Evolutionary conservation across 306 rosid species (phyloP).

Genomic region (Cucumis cinereus): DNA sequence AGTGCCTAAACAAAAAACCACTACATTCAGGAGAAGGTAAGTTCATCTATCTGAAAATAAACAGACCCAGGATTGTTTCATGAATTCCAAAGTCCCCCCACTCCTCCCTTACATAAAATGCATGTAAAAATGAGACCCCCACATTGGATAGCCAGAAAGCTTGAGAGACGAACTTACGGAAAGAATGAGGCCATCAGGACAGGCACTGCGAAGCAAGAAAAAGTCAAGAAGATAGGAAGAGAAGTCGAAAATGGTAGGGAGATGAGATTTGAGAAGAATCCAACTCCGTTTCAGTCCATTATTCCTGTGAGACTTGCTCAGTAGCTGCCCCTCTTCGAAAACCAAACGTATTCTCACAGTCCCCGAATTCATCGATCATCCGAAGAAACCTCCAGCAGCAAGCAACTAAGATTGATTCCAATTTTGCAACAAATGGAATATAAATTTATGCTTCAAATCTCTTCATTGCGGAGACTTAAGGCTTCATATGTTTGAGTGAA

Average conservation of each 20-base stretch:
- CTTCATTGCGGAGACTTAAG: not conserved
- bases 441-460: not conserved
- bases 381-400: not conserved
- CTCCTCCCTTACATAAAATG: not conserved
- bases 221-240: slow-evolving; percentile 28
- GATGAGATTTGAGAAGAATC: slow-evolving; percentile 65
- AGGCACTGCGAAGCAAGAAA: slow-evolving; percentile 45
- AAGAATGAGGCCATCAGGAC: slow-evolving; percentile 59
- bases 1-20: not conserved
- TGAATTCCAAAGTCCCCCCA: not conserved
- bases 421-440: not conserved
- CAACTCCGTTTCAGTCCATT: slow-evolving; percentile 67
- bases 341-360: slow-evolving; percentile 48
- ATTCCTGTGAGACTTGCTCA: slow-evolving; percentile 44
- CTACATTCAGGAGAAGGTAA: not conserved
- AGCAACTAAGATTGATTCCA: not conserved
- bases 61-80: too few relatives aligned
- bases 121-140: not conserved
- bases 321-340: slow-evolving; percentile 38
- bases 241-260: slow-evolving; percentile 51
- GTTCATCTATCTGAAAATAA: not conserved
- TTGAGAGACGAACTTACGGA: slow-evolving; percentile 27
- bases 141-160: not conserved
- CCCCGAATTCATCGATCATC: slow-evolving; percentile 5
- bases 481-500: too few relatives aligned